A percentile compares a stretch with the other conserved stretches of the same genome.
Conservation (phyloP, 768 basidiomycete species). For the Thelephora aurantiotincta region DNA sequence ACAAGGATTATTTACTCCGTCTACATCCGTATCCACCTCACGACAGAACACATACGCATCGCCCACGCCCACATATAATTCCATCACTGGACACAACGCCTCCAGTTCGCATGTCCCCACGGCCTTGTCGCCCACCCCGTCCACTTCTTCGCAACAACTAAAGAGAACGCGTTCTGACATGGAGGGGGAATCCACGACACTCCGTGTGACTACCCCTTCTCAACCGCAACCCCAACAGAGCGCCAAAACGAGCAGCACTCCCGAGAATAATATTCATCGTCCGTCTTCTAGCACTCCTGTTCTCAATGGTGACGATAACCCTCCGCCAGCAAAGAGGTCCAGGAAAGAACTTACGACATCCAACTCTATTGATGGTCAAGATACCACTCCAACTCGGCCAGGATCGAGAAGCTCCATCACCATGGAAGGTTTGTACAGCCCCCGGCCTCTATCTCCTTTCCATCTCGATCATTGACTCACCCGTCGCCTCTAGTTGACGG, state of each 20-base stretch:
- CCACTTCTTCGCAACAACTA: constrained; percentile 21
- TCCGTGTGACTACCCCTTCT: constrained; percentile 5
- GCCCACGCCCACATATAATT: constrained; percentile 33
- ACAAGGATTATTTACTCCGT: constrained; percentile 76
- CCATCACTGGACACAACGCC: constrained; percentile 25
- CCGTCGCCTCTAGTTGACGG: neutral
- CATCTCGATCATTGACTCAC: neutral
- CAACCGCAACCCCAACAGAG: constrained; percentile 13
- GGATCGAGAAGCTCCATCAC: neutral
- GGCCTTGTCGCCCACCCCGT: constrained; percentile 19
- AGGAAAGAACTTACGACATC: constrained; percentile 34
- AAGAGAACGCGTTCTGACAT: constrained; percentile 57
- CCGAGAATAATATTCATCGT: constrained; percentile 31
- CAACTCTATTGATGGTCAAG: too few relatives aligned
- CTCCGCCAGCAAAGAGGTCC: constrained; percentile 58
- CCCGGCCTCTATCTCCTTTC: constrained; percentile 13
- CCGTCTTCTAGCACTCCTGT: constrained; percentile 36
- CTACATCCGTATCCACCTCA: constrained; percentile 44
- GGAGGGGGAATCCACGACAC: constrained; percentile 30
- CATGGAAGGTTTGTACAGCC: constrained; percentile 10
- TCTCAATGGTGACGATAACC: constrained; percentile 42
- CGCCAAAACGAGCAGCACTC: constrained; percentile 24
- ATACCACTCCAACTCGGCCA: too few relatives aligned
- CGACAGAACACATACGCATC: constrained; percentile 36
- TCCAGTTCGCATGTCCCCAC: constrained; percentile 31